Conservation (phyloP, 1,139 yeast genomes). For the Candida glucosophila region DNA sequence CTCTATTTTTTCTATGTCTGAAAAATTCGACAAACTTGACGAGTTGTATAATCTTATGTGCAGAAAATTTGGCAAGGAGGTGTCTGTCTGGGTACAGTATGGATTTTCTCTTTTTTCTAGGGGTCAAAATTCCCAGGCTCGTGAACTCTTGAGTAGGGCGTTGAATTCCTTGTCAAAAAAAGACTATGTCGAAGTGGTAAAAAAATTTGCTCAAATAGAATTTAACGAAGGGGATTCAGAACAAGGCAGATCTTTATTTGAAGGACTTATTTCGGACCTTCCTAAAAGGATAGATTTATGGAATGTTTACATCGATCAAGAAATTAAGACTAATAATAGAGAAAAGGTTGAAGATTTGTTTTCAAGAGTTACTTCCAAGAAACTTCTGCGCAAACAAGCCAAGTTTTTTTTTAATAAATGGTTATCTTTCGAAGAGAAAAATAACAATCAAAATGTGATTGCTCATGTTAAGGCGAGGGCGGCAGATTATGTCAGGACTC, state of each 20-base stretch:
- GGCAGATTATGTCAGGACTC: conserved; percentile 55
- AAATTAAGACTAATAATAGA: conserved; percentile 56
- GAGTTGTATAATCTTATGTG: conserved; percentile 55
- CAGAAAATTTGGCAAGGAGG: conserved; percentile 73
- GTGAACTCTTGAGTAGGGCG: conserved; percentile 63
- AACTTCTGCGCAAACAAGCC: conserved; percentile 83
- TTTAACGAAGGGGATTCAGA: conserved; percentile 82
- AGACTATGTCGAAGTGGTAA: conserved; percentile 71
- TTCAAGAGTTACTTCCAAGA: conserved; percentile 65
- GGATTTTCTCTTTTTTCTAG: conserved; percentile 69
- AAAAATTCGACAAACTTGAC: conserved; percentile 63
- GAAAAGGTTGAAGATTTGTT: conserved; percentile 67
- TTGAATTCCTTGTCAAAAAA: conserved; percentile 66
- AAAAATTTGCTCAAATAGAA: conserved; percentile 85
- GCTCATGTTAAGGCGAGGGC: conserved; percentile 92
- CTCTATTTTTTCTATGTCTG: conserved; percentile 67
- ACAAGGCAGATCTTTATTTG: conserved; percentile 90
- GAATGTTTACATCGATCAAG: conserved; percentile 93
- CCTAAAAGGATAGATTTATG: conserved; percentile 90
- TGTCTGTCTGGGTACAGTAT: conserved; percentile 69
- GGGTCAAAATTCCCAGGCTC: conserved; percentile 50
- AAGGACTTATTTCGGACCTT: conserved; percentile 82
- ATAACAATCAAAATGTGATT: conserved; percentile 59
- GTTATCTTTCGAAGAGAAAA: conserved; percentile 69
- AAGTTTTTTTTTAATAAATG: conserved; percentile 92